A percentile compares a stretch with the other conserved stretches of the same genome.
These are phyloP conservation scores for Fraxinus velutina DNA, from an alignment of 305 asterid genomes.

Conservation along the genomic window DNA sequence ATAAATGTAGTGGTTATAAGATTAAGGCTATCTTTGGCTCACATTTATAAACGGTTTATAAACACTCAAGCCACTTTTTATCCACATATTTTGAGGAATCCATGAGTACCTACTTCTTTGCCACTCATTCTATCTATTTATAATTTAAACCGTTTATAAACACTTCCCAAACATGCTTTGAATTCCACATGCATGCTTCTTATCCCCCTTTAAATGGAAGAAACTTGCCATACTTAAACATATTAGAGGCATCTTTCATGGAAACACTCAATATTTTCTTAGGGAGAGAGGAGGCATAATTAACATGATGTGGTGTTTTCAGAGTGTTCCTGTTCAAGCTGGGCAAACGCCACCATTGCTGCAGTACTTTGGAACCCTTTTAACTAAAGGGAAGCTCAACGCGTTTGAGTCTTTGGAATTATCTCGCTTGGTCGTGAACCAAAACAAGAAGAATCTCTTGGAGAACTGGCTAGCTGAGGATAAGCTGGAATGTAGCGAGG, in stretches of 20 bases:
- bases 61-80: background rate
- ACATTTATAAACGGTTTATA: background rate
- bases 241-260: conserved; percentile 1
- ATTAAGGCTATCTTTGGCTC: background rate
- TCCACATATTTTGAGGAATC: background rate
- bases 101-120: background rate
- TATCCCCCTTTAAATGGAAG: background rate
- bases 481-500: conserved; percentile 97
- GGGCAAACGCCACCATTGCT: conserved; percentile 98
- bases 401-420: conserved; percentile 95
- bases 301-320: conserved; percentile 23
- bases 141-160: background rate
- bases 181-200: conserved; percentile 14
- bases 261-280: background rate
- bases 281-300: background rate
- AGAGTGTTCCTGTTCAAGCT: conserved; percentile 99
- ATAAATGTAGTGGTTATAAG: background rate
- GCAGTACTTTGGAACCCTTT: conserved; percentile 94
- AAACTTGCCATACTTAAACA: background rate
- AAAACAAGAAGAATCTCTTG: conserved; percentile 87
- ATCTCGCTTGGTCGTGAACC: conserved; percentile 96
- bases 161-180: background rate
- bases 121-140: background rate
- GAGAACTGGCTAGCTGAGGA: conserved; percentile 99
- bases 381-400: conserved; percentile 91